Conservation (phyloP, 106 monocot species). For the Apostasia shenzhenica region DNA sequence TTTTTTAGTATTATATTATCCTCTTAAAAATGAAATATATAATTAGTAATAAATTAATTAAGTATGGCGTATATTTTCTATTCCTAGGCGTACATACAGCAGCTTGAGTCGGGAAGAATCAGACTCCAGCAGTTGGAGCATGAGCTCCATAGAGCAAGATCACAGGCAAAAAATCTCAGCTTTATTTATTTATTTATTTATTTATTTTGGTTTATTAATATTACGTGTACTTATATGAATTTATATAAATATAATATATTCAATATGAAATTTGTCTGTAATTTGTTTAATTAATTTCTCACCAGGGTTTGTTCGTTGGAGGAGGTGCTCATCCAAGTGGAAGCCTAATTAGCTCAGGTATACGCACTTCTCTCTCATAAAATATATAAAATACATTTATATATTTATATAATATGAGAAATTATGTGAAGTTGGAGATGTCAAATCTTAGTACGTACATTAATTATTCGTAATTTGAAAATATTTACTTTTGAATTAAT, state of each 20-base stretch:
- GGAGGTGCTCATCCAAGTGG: constrained; percentile 32
- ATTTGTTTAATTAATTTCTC: neutral
- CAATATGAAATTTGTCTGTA: neutral
- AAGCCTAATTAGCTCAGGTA: constrained; percentile 58
- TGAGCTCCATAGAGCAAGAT: constrained; percentile 59
- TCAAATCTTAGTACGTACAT: too few species aligned
- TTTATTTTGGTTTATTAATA: constrained; percentile 8
- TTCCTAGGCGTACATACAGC: constrained; percentile 73
- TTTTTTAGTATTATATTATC: neutral
- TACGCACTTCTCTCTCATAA: neutral
- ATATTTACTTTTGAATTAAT: too few species aligned
- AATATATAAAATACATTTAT: too few species aligned
- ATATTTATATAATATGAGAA: too few species aligned
- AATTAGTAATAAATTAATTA: neutral
- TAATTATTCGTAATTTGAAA: too few species aligned
- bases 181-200: constrained; percentile 15
- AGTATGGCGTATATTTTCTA: neutral
- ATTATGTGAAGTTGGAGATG: too few species aligned
- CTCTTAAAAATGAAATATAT: neutral
- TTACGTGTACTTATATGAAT: neutral
- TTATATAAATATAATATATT: neutral
- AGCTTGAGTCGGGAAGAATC: constrained; percentile 61
- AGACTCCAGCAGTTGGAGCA: constrained; percentile 72
- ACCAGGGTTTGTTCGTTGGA: constrained; percentile 56
- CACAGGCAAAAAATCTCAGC: constrained; percentile 36